These are phyloP conservation scores for Fusarium anguioides DNA, from an alignment of 2,329 filamentous ascomycete genomes.

Conservation along the genomic window DNA sequence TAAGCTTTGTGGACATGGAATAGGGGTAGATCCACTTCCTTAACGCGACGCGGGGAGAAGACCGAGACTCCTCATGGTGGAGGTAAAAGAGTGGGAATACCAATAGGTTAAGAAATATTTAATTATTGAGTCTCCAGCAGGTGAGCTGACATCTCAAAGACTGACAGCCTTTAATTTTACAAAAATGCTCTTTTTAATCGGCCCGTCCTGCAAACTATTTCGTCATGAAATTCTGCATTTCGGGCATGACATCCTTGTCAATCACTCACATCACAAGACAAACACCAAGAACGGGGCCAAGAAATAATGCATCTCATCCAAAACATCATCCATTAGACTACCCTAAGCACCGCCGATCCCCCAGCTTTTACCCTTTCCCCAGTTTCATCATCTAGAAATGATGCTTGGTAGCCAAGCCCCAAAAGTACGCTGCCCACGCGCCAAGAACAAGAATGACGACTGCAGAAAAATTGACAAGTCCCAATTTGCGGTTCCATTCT, in stretches of 20 bases:
- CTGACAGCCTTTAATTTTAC: too few relatives aligned
- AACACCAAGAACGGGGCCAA: too few relatives aligned
- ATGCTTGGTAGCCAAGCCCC: conserved; percentile 67
- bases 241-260: background rate
- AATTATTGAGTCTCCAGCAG: background rate
- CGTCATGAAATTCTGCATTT: too few relatives aligned
- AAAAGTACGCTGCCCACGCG: conserved; percentile 68
- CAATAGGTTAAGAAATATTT: background rate
- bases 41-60: background rate
- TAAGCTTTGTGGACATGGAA: too few relatives aligned
- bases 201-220: background rate
- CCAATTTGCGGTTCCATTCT: conserved; percentile 55
- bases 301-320: background rate
- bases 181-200: too few relatives aligned
- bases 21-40: background rate
- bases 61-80: background rate
- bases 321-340: background rate
- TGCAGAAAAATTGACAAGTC: conserved; percentile 55
- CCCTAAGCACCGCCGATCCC: background rate
- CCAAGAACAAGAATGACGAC: conserved; percentile 62
- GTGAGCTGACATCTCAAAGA: too few relatives aligned
- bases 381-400: background rate
- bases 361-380: background rate
- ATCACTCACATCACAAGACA: background rate
- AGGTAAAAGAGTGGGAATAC: background rate